These are phyloP conservation scores for Entomophthora muscae DNA, from an alignment of 371 early-diverging fungal species.

Conservation along the genomic window DNA sequence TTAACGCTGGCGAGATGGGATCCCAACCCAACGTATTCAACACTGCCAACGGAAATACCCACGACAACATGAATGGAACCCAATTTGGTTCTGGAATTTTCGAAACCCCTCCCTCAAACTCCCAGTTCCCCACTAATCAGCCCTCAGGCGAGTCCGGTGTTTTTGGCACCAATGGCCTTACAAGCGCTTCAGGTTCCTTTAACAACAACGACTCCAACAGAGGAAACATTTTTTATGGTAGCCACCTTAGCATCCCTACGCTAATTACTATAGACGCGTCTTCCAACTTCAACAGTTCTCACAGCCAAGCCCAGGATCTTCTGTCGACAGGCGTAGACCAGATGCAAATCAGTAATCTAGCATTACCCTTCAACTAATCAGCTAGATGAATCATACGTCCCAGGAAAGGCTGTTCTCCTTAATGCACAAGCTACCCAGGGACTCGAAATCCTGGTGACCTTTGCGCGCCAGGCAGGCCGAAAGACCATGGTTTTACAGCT, in stretches of 20 bases:
- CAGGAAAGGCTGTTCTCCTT: neutral
- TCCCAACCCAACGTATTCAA: neutral
- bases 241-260: neutral
- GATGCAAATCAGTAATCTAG: neutral
- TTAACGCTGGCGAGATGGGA: too few relatives aligned
- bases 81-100: too few relatives aligned
- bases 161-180: neutral
- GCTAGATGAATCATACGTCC: neutral
- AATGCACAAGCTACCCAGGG: constrained; percentile 2
- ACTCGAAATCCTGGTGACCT: neutral
- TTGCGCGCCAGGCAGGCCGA: neutral
- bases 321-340: neutral
- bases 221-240: neutral
- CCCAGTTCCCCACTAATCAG: too few relatives aligned
- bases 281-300: neutral
- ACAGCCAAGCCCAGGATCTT: neutral
- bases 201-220: neutral
- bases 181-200: neutral
- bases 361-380: neutral
- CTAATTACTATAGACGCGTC: neutral
- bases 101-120: too few relatives aligned
- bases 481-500: neutral
- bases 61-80: too few relatives aligned
- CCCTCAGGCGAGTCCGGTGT: too few relatives aligned
- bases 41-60: too few relatives aligned